A percentile compares a stretch with the other conserved stretches of the same genome.
Conservation (phyloP, 352 stramenopile genomes). For the Phytophthora syringae region DNA sequence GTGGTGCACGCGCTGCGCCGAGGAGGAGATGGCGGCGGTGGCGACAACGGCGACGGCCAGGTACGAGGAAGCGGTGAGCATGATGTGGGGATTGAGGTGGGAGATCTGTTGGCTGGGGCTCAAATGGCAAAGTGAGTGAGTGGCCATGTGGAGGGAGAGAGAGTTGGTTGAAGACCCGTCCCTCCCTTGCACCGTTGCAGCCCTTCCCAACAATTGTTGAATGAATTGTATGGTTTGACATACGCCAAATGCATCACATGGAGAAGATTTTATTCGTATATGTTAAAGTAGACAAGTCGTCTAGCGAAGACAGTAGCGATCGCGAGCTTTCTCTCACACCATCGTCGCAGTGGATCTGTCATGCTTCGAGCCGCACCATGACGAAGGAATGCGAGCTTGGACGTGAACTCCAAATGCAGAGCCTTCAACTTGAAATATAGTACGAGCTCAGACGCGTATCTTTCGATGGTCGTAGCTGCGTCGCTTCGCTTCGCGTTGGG, state of each 20-base stretch:
- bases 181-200: conserved; percentile 14
- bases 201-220: conserved; percentile 9
- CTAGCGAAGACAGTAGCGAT: too few species aligned
- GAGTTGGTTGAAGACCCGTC: conserved; percentile 16
- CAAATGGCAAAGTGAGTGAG: conserved; percentile 35
- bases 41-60: conserved; percentile 10
- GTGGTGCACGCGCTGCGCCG: conserved; percentile 33
- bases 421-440: too few species aligned
- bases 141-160: conserved; percentile 1
- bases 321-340: neutral
- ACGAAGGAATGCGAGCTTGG: too few species aligned
- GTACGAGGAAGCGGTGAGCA: conserved; percentile 23
- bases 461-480: conserved; percentile 18
- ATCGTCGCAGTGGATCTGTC: neutral
- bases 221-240: neutral
- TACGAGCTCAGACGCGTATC: neutral
- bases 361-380: too few species aligned
- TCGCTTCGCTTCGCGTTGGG: neutral
- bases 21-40: conserved; percentile 9
- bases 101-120: conserved; percentile 11
- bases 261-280: too few species aligned
- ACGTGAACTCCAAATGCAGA: too few species aligned
- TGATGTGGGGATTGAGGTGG: conserved; percentile 5
- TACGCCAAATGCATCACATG: too few species aligned
- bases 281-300: neutral